Conservation (phyloP, 1,284 basidiomycete genomes). For the Apiotrichum montevideense region DNA sequence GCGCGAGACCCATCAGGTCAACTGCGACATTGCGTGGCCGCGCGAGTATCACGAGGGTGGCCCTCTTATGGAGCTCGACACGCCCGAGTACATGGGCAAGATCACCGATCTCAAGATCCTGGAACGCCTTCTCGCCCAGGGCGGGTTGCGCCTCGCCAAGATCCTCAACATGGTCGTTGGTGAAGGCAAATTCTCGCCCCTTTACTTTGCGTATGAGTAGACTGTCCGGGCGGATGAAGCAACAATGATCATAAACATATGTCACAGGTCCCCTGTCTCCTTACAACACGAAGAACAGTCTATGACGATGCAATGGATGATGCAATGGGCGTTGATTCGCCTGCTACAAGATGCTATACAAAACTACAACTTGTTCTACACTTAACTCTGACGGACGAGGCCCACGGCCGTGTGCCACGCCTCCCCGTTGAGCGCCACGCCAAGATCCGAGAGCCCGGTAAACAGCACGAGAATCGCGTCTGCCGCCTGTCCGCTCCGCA, state of each 20-base stretch:
- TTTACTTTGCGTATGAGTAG: slow-evolving; percentile 10
- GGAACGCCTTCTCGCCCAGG: slow-evolving; percentile 74
- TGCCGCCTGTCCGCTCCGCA: neutral
- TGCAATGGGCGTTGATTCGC: no score
- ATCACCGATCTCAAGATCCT: slow-evolving; percentile 64
- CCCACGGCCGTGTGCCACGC: no score
- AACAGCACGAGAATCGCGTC: neutral
- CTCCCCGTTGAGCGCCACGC: no score
- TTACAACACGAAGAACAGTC: no score
- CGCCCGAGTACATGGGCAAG: slow-evolving; percentile 66
- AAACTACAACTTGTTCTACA: no score
- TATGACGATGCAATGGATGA: no score
- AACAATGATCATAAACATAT: no score
- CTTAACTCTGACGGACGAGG: no score
- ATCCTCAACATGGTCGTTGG: slow-evolving; percentile 55
- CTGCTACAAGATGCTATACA: no score
- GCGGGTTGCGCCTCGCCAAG: slow-evolving; percentile 71
- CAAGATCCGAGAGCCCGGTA: neutral
- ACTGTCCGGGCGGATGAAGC: no score
- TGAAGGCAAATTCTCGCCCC: slow-evolving; percentile 1
- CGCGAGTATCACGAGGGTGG: slow-evolving; percentile 47
- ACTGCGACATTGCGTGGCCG: slow-evolving; percentile 75
- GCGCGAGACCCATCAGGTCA: slow-evolving; percentile 61
- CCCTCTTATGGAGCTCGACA: slow-evolving; percentile 70
- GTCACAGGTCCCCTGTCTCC: no score